A percentile compares a stretch with the other conserved stretches of the same genome.
Evolutionary conservation across 306 rosid species (phyloP).

Genomic region (Cicer arietinum): DNA sequence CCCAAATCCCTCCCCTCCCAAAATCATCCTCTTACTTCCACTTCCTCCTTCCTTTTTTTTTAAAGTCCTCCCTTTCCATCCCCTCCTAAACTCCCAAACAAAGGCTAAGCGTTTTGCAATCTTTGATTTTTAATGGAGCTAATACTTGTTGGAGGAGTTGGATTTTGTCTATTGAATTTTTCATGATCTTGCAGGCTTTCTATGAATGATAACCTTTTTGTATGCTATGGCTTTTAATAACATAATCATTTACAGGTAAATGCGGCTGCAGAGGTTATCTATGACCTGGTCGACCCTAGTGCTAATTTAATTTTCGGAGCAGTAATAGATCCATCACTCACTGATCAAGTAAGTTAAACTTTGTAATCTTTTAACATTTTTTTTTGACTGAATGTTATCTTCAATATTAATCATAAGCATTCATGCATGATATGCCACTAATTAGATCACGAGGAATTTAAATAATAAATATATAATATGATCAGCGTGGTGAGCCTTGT

Average conservation of each 20-base stretch:
- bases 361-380: slow-evolving; percentile 7
- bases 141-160: slow-evolving; percentile 21
- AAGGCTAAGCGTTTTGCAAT: not conserved
- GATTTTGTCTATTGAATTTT: slow-evolving; percentile 26
- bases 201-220: slow-evolving; percentile 16
- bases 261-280: slow-evolving; percentile 99
- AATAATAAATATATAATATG: not conserved
- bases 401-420: not conserved
- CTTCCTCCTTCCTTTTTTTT: no score
- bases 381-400: not conserved
- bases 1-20: no score
- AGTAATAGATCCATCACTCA: slow-evolving; percentile 93
- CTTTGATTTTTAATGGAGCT: slow-evolving; percentile 29
- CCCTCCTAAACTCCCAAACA: not conserved
- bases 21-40: no score
- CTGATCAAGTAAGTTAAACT: slow-evolving; percentile 85
- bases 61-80: slow-evolving; percentile 5
- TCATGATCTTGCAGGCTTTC: slow-evolving; percentile 20
- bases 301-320: slow-evolving; percentile 98
- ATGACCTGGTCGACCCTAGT: slow-evolving; percentile 95
- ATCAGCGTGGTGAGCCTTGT: not conserved
- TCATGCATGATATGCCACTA: not conserved
- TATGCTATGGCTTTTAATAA: slow-evolving; percentile 31
- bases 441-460: no score
- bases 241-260: slow-evolving; percentile 69